Evolutionary conservation across 2,329 filamentous ascomycete genomes (phyloP), one percentile per base, ranked within the genome.

Genomic region (Alternaria ethzedia): DNA sequence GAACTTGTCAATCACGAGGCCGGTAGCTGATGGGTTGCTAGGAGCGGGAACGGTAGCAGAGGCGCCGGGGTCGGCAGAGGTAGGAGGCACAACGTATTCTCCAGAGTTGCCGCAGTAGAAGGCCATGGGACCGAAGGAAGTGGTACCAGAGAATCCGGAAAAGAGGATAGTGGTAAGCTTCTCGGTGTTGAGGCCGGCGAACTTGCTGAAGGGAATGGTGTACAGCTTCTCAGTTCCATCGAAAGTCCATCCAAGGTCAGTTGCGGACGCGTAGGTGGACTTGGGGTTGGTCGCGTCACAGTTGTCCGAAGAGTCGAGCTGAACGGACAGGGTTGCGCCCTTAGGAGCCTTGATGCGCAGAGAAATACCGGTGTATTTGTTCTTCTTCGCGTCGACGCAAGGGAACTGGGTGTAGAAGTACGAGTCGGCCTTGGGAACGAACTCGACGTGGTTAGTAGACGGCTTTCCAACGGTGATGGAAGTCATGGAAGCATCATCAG

Each of bases 1-100:
- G 67, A 92, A 92, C 4, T 83, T 84, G 77, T 92, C 90, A 60
- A 92, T 86, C 0, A 90, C 81, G 28, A 88, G 81, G 12, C 80
- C 78, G 15, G 83, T 81, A 12, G 68, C 69, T 25, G 83, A 83
- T 20, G 83, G 82, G 52, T 85, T 82, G 12, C 78, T 68, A 4
- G 86, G 86, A 4, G 85, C 84, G n/a, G 83, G 74, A 13, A 87
- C 81, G 6, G 85, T 87, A 15, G 79, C 79, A 4, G 81, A 82
- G 7, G 84, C 82, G 20, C 80, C 82, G 20, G 66, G 59, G 80
- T 72, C 15, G 81, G 80, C 36, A 77, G 76, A 5, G 76, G 81
- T 78, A 2, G 81, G 80, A 21, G 83, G 80, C 21, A 83, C 75
- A n/a, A 82, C 75, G 71, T 86, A 88, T 59, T 86, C 86, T 7